These are phyloP conservation scores for Phytophthora capsici DNA, from an alignment of 352 stramenopile species.

Conservation along the genomic window DNA sequence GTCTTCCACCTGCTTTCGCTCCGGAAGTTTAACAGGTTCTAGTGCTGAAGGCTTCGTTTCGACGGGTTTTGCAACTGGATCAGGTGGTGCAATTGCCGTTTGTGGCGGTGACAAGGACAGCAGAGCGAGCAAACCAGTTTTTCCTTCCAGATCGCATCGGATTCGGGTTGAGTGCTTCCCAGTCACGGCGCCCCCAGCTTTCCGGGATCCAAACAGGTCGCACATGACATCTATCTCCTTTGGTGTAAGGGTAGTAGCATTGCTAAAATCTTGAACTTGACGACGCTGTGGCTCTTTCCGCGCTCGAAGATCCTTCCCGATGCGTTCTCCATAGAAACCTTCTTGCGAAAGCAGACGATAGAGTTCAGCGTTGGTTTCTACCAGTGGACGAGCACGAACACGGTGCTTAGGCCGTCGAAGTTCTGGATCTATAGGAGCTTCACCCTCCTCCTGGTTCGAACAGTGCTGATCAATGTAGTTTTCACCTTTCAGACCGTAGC, in stretches of 20 bases:
- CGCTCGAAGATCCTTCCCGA: background rate
- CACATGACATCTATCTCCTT: conserved; percentile 71
- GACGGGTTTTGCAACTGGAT: background rate
- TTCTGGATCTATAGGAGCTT: conserved; percentile 3
- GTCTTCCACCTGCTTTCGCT: conserved; percentile 1
- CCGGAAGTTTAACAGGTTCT: background rate
- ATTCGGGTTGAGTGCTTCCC: conserved; percentile 45
- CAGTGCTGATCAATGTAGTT: conserved; percentile 29
- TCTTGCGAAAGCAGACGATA: conserved; percentile 63
- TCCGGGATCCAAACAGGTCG: conserved; percentile 53
- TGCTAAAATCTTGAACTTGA: conserved; percentile 30
- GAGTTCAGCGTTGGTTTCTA: conserved; percentile 80
- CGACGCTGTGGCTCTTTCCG: conserved; percentile 19
- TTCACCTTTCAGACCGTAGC: conserved; percentile 79
- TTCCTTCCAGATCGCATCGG: conserved; percentile 54
- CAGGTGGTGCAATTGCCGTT: background rate
- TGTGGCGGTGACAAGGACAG: conserved; percentile 48
- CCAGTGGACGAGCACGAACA: conserved; percentile 73
- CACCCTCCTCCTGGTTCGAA: conserved; percentile 8
- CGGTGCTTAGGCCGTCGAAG: conserved; percentile 54
- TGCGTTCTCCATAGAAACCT: conserved; percentile 56
- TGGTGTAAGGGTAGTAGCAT: conserved; percentile 60
- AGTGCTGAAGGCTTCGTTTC: background rate
- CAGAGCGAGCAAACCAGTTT: conserved; percentile 55
- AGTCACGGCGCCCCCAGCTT: conserved; percentile 11